Percentiles rank a stretch among this genome's conserved stretches.
These are phyloP conservation scores for Aphanocladium album DNA, from an alignment of 2,329 filamentous ascomycete species.

Conservation along the genomic window DNA sequence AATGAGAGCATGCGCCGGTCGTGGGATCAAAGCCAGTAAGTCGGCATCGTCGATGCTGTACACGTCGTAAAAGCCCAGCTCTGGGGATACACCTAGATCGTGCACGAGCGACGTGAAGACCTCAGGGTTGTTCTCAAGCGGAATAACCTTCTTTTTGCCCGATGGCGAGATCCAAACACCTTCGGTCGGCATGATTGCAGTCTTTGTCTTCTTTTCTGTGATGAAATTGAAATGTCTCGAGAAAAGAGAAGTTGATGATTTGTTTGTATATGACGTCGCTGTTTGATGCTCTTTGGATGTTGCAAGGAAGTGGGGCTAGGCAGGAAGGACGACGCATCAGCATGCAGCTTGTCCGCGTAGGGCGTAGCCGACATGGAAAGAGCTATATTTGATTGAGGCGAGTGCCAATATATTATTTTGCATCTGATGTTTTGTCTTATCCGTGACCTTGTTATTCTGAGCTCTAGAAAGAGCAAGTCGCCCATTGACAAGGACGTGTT, in stretches of 20 bases:
- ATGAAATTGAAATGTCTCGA: background rate
- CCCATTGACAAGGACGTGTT: too few species aligned
- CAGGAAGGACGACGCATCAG: conserved; percentile 7
- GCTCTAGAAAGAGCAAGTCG: too few species aligned
- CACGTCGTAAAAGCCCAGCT: conserved; percentile 74
- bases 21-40: conserved; percentile 65
- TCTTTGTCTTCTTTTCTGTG: background rate
- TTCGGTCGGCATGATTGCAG: conserved; percentile 23
- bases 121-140: conserved; percentile 62
- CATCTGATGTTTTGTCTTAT: too few species aligned
- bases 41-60: conserved; percentile 73
- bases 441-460: too few species aligned
- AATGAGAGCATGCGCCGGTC: conserved; percentile 70
- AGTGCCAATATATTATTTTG: too few species aligned
- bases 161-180: conserved; percentile 25
- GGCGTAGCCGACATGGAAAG: too few species aligned
- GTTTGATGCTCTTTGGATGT: background rate
- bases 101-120: conserved; percentile 70
- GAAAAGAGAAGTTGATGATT: background rate
- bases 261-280: background rate
- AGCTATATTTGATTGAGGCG: too few species aligned
- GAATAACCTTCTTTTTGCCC: conserved; percentile 34
- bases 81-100: conserved; percentile 63
- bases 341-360: background rate
- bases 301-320: conserved; percentile 1